phyloP scores from a whole-genome alignment of 2,329 filamentous ascomycete species.

The Chaetothyriales sp. region DNA sequence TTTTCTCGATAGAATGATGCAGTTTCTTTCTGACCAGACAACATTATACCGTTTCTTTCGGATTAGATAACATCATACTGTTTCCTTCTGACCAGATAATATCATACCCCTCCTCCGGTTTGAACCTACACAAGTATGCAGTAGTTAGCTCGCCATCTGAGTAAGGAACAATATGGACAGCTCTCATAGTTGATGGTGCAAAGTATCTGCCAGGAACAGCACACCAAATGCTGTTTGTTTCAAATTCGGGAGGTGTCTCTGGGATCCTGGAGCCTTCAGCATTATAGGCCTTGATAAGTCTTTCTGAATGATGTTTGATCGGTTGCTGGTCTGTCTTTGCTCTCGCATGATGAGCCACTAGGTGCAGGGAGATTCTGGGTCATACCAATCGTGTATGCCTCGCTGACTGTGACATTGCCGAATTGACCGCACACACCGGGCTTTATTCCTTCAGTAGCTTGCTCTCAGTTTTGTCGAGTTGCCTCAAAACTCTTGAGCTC shows the following conservation, averaged over 20 bases:
- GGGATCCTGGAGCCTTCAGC: not conserved
- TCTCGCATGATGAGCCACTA: not conserved
- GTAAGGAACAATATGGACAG: slow-evolving; percentile 4
- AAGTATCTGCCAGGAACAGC: not conserved
- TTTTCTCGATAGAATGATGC: not conserved
- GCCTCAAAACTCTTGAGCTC: not conserved
- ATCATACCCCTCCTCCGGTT: slow-evolving; percentile 1
- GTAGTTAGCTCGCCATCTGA: slow-evolving; percentile 1
- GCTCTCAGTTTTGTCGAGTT: slow-evolving; percentile 1
- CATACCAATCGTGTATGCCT: slow-evolving; percentile 1
- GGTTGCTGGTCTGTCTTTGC: not conserved
- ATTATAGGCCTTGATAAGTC: slow-evolving; percentile 3
- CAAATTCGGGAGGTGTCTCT: not conserved
- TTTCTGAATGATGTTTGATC: slow-evolving; percentile 2
- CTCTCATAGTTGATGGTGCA: not conserved
- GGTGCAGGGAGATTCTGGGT: slow-evolving; percentile 1
- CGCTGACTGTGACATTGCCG: not conserved
- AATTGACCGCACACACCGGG: slow-evolving; percentile 1
- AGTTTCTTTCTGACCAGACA: slow-evolving; percentile 4
- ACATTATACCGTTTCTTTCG: slow-evolving; percentile 2
- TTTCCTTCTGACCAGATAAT: slow-evolving; percentile 4
- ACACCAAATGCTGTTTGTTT: slow-evolving; percentile 1
- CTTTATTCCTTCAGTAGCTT: slow-evolving; percentile 1
- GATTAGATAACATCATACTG: not conserved
- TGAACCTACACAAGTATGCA: slow-evolving; percentile 2